phyloP scores from a whole-genome alignment of 768 basidiomycete genomes.

The Suillus variegatus region DNA sequence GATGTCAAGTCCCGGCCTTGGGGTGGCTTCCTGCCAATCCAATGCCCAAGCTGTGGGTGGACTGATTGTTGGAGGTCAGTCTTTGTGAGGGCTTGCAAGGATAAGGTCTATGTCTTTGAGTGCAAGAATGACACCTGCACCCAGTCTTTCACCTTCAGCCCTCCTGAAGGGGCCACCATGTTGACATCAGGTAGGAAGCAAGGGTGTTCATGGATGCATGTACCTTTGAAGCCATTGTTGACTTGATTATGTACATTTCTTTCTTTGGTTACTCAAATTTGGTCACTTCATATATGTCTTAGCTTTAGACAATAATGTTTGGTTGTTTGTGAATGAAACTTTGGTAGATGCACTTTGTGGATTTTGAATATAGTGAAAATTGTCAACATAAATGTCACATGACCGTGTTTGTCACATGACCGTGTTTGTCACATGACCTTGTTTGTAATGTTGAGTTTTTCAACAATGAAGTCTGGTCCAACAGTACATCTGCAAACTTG shows the following conservation, averaged over 20 bases:
- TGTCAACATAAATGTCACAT: not conserved
- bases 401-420: not conserved
- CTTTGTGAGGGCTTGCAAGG: not conserved
- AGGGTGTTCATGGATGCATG: not conserved
- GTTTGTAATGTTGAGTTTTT: not conserved
- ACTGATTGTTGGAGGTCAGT: not conserved
- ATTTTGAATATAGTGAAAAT: too few relatives aligned
- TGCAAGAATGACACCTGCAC: not conserved
- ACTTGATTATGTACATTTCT: not conserved
- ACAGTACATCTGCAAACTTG: not conserved
- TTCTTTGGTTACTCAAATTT: not conserved
- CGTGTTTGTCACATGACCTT: too few relatives aligned
- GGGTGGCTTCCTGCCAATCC: not conserved
- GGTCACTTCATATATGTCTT: not conserved
- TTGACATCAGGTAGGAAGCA: not conserved
- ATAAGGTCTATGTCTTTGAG: not conserved
- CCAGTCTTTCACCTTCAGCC: not conserved
- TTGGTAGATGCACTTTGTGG: too few relatives aligned
- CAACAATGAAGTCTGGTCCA: not conserved
- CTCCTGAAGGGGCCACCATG: not conserved
- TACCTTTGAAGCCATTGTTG: not conserved
- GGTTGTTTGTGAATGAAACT: not conserved
- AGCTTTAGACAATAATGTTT: not conserved
- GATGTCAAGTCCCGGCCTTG: not conserved
- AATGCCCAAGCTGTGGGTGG: slow-evolving; percentile 3